Percentiles rank a stretch among this genome's conserved stretches.
Evolutionary conservation across 176 grass and related monocot species (phyloP).

Genomic region (Avena insularis): DNA sequence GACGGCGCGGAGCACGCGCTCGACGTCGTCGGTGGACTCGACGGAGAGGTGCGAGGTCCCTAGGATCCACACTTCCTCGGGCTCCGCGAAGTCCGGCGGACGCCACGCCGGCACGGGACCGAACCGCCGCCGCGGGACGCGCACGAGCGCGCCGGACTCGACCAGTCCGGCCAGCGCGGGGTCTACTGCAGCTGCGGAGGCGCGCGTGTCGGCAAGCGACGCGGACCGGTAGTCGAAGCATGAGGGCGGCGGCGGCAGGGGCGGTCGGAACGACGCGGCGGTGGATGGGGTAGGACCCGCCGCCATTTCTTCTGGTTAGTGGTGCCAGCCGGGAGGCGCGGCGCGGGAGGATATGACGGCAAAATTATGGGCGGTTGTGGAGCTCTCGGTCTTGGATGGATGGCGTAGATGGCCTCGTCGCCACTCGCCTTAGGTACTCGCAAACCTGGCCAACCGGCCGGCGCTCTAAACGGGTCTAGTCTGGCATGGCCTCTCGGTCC

Average conservation of each 20-base stretch:
- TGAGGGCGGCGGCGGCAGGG: conserved; percentile 59
- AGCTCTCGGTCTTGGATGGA: not conserved
- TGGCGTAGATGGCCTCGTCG: not conserved
- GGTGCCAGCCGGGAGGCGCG: conserved; percentile 31
- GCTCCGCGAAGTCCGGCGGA: conserved; percentile 74
- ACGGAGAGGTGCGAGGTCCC: conserved; percentile 88
- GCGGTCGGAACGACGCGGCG: conserved; percentile 55
- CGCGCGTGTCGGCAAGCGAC: conserved; percentile 67
- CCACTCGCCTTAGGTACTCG: not conserved
- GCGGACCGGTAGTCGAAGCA: conserved; percentile 83
- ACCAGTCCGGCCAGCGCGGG: conserved; percentile 75
- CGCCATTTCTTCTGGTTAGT: conserved; percentile 34
- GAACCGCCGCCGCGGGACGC: conserved; percentile 78
- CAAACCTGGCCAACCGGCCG: no score
- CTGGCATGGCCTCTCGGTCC: no score
- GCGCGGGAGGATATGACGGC: conserved; percentile 31
- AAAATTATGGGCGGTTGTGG: not conserved
- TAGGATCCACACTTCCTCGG: conserved; percentile 81
- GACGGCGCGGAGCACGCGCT: conserved; percentile 70
- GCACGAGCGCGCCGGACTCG: conserved; percentile 75
- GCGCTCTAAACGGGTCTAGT: no score
- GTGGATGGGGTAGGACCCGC: conserved; percentile 38
- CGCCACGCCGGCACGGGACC: conserved; percentile 86
- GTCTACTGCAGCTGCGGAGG: conserved; percentile 30
- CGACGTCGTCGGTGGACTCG: conserved; percentile 65